Evolutionary conservation across 139 green algal genomes (phyloP).

Genomic region (Yamagishiella unicocca): DNA sequence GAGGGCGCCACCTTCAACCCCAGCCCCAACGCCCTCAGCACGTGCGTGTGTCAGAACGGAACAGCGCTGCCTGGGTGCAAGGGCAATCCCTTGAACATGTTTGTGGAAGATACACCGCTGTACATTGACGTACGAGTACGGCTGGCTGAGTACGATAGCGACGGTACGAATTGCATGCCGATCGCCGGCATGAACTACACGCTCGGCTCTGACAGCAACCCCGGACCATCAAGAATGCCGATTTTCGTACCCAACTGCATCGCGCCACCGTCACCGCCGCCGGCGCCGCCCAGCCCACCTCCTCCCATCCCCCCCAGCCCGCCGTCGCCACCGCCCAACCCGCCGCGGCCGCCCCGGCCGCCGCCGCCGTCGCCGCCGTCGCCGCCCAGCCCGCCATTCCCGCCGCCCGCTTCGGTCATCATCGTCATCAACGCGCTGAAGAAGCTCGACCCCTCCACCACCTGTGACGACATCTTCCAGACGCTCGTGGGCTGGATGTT

Average conservation of each 20-base stretch:
- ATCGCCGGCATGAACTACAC: neutral
- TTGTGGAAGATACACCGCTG: neutral
- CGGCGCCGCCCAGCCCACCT: neutral
- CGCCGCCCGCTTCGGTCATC: neutral
- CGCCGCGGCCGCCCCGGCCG: neutral
- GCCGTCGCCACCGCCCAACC: neutral
- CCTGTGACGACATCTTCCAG: neutral
- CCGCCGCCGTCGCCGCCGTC: neutral
- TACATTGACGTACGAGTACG: constrained; percentile 26
- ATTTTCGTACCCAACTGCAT: constrained; percentile 28
- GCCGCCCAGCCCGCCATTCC: neutral
- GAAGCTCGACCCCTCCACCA: neutral
- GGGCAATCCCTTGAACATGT: constrained; percentile 28
- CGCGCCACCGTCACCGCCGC: neutral
- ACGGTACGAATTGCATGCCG: neutral
- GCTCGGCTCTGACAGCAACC: neutral
- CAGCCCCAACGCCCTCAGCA: constrained; percentile 9
- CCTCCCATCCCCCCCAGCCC: neutral
- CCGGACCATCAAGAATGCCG: neutral
- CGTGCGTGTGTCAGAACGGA: neutral
- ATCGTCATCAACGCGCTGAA: neutral
- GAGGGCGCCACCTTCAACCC: constrained; percentile 47
- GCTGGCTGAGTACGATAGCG: constrained; percentile 30
- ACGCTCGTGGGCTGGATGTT: neutral
- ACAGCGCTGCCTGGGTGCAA: neutral